Conservation (phyloP, 306 rosid species). For the Glycine latifolia region DNA sequence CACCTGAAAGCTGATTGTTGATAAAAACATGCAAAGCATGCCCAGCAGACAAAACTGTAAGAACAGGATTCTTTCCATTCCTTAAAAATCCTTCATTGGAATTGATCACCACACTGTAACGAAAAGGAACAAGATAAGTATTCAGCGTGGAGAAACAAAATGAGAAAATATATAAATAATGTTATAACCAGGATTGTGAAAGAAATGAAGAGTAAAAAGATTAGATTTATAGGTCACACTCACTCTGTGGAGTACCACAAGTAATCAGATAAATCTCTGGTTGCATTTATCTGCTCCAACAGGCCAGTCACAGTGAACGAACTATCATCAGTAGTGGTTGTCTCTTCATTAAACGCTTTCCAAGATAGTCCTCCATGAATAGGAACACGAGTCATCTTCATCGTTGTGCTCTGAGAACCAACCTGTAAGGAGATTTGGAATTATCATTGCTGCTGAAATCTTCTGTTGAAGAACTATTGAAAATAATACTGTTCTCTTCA, state of each 20-base stretch:
- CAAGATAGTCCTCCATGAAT: constrained; percentile 87
- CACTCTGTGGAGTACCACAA: constrained; percentile 99
- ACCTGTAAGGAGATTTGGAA: constrained; percentile 57
- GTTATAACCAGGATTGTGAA: neutral
- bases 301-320: constrained; percentile 78
- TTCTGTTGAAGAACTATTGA: neutral
- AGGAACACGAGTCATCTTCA: constrained; percentile 95
- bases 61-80: constrained; percentile 74
- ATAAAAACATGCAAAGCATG: constrained; percentile 95
- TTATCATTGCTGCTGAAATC: constrained; percentile 21
- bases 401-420: constrained; percentile 79
- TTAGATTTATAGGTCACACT: constrained; percentile 62
- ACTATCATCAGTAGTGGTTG: constrained; percentile 71
- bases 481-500: constrained; percentile 11
- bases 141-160: constrained; percentile 14
- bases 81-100: constrained; percentile 76
- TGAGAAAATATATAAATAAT: constrained; percentile 16
- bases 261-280: constrained; percentile 90
- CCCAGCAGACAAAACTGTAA: constrained; percentile 88
- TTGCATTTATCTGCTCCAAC: constrained; percentile 92
- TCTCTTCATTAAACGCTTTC: constrained; percentile 84
- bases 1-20: constrained; percentile 84
- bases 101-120: constrained; percentile 75
- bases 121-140: constrained; percentile 20
- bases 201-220: constrained; percentile 8